Conservation (phyloP, 2,329 filamentous ascomycete genomes). For the Ophiostoma australiae region DNA sequence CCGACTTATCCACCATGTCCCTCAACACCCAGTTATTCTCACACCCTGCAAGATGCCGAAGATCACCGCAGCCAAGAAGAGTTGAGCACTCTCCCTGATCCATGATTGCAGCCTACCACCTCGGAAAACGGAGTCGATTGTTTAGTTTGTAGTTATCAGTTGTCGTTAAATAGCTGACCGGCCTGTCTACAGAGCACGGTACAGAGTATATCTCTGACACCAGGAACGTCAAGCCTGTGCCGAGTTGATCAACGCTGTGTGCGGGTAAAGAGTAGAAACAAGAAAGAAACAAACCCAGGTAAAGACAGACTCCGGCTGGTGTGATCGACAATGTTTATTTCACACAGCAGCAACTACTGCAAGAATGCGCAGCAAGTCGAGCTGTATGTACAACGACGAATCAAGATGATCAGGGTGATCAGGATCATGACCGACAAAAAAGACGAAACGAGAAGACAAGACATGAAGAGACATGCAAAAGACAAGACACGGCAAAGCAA, state of each 20-base stretch:
- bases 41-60: slow-evolving; percentile 10
- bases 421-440: background rate
- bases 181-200: background rate
- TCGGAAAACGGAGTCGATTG: background rate
- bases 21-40: background rate
- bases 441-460: slow-evolving; percentile 8
- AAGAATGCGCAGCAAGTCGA: background rate
- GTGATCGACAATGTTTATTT: background rate
- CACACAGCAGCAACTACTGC: background rate
- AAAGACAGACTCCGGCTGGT: background rate
- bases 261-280: background rate
- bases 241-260: background rate
- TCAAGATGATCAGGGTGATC: background rate
- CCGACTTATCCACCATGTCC: background rate
- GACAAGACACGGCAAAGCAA: background rate
- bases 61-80: slow-evolving; percentile 1
- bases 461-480: slow-evolving; percentile 6
- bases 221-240: background rate
- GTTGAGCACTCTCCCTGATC: background rate
- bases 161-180: background rate
- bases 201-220: background rate
- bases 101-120: background rate
- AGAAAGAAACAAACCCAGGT: background rate
- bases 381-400: background rate
- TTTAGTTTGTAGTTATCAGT: background rate